These are phyloP conservation scores for Friedmanniomyces simplex DNA, from an alignment of 495 filamentous ascomycete species.

Conservation along the genomic window DNA sequence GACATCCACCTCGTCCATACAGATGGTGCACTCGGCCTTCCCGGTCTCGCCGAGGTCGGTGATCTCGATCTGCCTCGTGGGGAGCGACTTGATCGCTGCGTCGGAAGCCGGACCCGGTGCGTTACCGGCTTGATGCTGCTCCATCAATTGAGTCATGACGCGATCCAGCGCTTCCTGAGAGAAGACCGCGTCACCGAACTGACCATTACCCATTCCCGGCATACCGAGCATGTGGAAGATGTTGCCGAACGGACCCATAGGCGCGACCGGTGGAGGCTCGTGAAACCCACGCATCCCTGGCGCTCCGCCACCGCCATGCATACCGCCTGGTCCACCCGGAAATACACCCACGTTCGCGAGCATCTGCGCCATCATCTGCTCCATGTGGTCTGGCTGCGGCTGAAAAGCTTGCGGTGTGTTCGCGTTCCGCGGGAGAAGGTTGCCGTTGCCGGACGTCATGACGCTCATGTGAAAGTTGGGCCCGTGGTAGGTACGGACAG, in stretches of 20 bases:
- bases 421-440: slow-evolving; percentile 26
- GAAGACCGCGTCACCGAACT: slow-evolving; percentile 77
- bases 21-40: slow-evolving; percentile 78
- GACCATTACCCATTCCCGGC: slow-evolving; percentile 28
- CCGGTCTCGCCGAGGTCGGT: slow-evolving; percentile 54
- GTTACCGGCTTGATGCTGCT: slow-evolving; percentile 60
- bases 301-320: not conserved
- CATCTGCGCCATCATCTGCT: slow-evolving; percentile 21
- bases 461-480: slow-evolving; percentile 8
- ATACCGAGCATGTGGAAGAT: slow-evolving; percentile 13
- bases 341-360: slow-evolving; percentile 12
- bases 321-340: not conserved
- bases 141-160: slow-evolving; percentile 79
- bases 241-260: slow-evolving; percentile 3
- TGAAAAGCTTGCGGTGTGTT: slow-evolving; percentile 21
- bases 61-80: slow-evolving; percentile 52
- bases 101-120: slow-evolving; percentile 75
- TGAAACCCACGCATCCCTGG: slow-evolving; percentile 2
- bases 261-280: not conserved
- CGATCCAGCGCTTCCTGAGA: slow-evolving; percentile 83
- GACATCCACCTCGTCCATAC: slow-evolving; percentile 73
- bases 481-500: slow-evolving; percentile 3
- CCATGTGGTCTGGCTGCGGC: slow-evolving; percentile 11
- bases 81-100: slow-evolving; percentile 60
- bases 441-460: not conserved